Percentiles rank a stretch among this genome's conserved stretches.
phyloP scores from a whole-genome alignment of 1,139 yeast genomes.

The Hansenula lynferdii region DNA sequence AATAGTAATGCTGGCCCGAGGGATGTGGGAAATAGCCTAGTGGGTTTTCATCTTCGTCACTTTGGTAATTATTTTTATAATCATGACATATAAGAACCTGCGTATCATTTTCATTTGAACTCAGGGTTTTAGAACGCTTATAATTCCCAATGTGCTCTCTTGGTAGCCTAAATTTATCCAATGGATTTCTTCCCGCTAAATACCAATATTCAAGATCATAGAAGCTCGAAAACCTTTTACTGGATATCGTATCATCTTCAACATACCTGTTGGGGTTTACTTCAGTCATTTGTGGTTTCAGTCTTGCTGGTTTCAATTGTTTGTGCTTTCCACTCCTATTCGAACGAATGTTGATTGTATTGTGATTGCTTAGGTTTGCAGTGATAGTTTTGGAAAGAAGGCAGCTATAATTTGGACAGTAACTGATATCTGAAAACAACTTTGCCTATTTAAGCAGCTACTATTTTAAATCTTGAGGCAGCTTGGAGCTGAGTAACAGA shows the following conservation, averaged over 20 bases:
- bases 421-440: conserved; percentile 1
- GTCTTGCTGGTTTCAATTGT: too few species aligned
- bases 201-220: conserved; percentile 11
- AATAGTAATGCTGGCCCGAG: conserved; percentile 27
- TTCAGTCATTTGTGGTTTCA: too few species aligned
- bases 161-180: conserved; percentile 14
- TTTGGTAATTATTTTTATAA: conserved; percentile 30
- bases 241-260: neutral
- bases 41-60: conserved; percentile 28
- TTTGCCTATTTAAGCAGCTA: too few species aligned
- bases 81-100: conserved; percentile 32
- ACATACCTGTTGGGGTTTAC: neutral
- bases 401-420: neutral
- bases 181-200: neutral
- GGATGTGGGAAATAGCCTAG: conserved; percentile 33
- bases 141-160: conserved; percentile 6
- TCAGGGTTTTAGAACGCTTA: conserved; percentile 76
- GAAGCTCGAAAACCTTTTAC: conserved; percentile 4
- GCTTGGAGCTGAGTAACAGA: too few species aligned
- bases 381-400: neutral
- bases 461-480: too few species aligned
- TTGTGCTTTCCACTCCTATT: too few species aligned
- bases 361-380: too few species aligned
- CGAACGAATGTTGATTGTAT: too few species aligned
- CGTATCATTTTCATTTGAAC: conserved; percentile 25